phyloP scores from a whole-genome alignment of 495 filamentous ascomycete genomes.

The Jackrogersella minutella region DNA sequence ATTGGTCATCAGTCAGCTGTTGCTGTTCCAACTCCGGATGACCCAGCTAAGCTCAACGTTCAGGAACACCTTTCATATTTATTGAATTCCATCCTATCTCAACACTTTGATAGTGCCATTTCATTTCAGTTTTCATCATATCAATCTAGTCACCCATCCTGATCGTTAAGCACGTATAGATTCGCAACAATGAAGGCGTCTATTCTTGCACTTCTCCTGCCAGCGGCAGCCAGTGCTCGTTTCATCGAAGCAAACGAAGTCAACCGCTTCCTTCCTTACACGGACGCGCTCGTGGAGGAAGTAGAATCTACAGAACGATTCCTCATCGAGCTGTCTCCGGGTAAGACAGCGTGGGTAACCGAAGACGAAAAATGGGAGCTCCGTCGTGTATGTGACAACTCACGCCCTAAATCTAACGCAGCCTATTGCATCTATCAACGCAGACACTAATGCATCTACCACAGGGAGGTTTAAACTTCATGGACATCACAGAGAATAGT shows the following conservation, averaged over 20 bases:
- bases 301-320: slow-evolving; percentile 61
- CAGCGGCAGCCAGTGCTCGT: slow-evolving; percentile 57
- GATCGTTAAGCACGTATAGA: neutral
- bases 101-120: neutral
- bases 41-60: slow-evolving; percentile 9
- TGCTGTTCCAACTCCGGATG: slow-evolving; percentile 11
- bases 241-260: slow-evolving; percentile 59
- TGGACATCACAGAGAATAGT: slow-evolving; percentile 84
- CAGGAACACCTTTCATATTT: neutral
- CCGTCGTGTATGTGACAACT: slow-evolving; percentile 69
- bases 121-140: neutral
- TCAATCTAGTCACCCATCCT: slow-evolving; percentile 3
- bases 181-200: slow-evolving; percentile 57
- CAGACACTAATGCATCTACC: slow-evolving; percentile 20
- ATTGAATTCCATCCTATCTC: neutral
- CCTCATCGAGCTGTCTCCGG: slow-evolving; percentile 88
- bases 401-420: neutral
- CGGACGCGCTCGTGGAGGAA: slow-evolving; percentile 47
- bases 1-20: slow-evolving; percentile 28
- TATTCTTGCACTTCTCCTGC: slow-evolving; percentile 56
- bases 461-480: slow-evolving; percentile 86
- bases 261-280: slow-evolving; percentile 49
- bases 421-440: neutral
- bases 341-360: slow-evolving; percentile 82
- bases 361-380: slow-evolving; percentile 96